Evolutionary conservation across 805 yeast genomes (phyloP), one percentile per base, ranked within the genome.

Genomic region (Starmerella etchellsii): DNA sequence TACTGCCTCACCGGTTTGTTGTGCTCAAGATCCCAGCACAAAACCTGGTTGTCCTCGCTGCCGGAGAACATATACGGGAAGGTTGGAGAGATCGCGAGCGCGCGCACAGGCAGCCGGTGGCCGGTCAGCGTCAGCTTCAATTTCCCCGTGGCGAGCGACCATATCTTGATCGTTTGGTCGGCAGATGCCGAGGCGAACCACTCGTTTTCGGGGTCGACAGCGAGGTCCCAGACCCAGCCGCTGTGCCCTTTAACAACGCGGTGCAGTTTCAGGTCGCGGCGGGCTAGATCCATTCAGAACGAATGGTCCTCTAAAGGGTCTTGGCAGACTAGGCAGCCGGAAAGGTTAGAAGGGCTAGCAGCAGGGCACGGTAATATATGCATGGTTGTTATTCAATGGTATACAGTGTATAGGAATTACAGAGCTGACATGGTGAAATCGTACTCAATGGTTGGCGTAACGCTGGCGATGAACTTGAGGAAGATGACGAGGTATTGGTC

Each of bases 381-480:
- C n/a, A n/a, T n/a, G n/a, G n/a, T n/a, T n/a, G n/a, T n/a, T n/a
- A n/a, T n/a, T n/a, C n/a, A n/a, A n/a, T n/a, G n/a, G n/a, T n/a
- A n/a, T n/a, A 4, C 16, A 20, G 18, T 36, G 36, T 15, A 9
- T 28, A 15, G 19, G 11, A 15, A 25, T 24, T 15, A 31, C 18
- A 34, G 73, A 1, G 94, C 96, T 59, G 85, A 87, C 96, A 88
- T 91, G n/a, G 98, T 91, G 58, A 85, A 85, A 54, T 91, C 98
- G 60, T 88, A 93, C 63, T 88, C 95, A 42, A 91, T 87, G 15
- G 96, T 95, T 0, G 98, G 98, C 1, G 95, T 87, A 8, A 91
- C 97, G 64, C 96, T 83, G 8, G 96, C 81, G 36, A 91, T 88
- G 56, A 91, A 91, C 62, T 91, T 91, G 54, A 91, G 68, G 59